Percentiles rank a stretch among this genome's conserved stretches.
phyloP scores from a whole-genome alignment of 2,329 filamentous ascomycete genomes.

The Fonsecaea nubica region DNA sequence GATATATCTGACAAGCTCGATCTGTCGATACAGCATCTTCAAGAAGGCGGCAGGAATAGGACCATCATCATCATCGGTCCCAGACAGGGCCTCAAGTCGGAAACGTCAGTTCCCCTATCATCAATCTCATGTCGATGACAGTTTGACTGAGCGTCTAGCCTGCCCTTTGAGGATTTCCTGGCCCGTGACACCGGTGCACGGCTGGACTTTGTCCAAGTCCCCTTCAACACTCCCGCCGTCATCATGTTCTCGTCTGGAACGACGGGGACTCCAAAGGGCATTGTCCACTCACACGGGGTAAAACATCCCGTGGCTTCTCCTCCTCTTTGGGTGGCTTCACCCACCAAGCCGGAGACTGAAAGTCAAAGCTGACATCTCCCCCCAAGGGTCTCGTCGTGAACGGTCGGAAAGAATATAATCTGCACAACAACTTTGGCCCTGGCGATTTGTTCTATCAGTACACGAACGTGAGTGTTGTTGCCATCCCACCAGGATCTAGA shows the following conservation, averaged over 20 bases:
- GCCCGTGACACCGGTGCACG: neutral
- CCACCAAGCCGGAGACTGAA: neutral
- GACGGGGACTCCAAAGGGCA: constrained; percentile 69
- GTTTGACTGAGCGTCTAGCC: neutral
- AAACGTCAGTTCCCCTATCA: neutral
- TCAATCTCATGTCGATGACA: neutral
- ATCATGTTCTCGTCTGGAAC: constrained; percentile 53
- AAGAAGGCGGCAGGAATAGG: neutral
- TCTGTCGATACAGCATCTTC: neutral
- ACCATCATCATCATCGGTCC: constrained; percentile 2
- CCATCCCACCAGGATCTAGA: too few species aligned
- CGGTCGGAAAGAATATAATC: constrained; percentile 62
- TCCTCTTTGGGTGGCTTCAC: neutral
- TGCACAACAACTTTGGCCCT: constrained; percentile 10
- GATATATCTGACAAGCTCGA: neutral
- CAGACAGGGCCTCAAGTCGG: neutral
- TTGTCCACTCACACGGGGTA: constrained; percentile 70
- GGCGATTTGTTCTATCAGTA: constrained; percentile 54
- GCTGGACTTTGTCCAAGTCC: constrained; percentile 62
- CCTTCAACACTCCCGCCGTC: constrained; percentile 75
- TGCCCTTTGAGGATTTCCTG: neutral
- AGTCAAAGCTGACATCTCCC: neutral
- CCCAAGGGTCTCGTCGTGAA: constrained; percentile 44
- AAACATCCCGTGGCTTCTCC: neutral
- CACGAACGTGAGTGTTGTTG: constrained; percentile 41